Base-by-base conservation (phyloP, 2,329 filamentous ascomycete species). In the Cladophialophora bantiana region DNA sequence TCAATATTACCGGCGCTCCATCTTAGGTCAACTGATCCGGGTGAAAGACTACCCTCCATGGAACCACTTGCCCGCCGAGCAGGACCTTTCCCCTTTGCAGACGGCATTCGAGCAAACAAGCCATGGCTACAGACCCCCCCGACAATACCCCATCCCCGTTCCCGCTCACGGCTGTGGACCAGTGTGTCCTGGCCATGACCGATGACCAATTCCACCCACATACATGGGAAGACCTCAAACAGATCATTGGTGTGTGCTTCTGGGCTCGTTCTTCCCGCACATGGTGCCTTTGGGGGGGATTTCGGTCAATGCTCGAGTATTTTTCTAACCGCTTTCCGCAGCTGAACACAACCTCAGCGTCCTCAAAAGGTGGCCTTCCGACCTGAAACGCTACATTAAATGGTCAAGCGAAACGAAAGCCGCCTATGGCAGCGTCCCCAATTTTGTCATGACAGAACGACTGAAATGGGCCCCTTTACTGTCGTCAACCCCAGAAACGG, bases 291-390 rank as follows among this genome's bases (percentile, higher is more conserved):
- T 26, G 26, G 26, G 26, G 26, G 26, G 2, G 26, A 2, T 26
- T 26, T 26, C 26, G 26, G 26, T 26, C 26, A 26, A 26, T 26
- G 26, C 26, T 26, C 26, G 2, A 26, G 26, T 26, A 26, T 26
- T 26, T 45, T n/a, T 64, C 57, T 65, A 34, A 59, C 63, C 31
- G 61, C 56, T 66, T 57, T 58, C 57, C 15, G 64, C 71, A 83
- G 78, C 78, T 18, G 78, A 79, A 42, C 85, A 86, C 73, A 80
- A 83, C 66, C 84, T 89, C 63, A 83, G 83, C 67, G 77, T 83
- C 38, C 78, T 89, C 10, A 87, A 85, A 73, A 84, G 87, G 70
- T 83, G 82, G 75, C 87, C 87, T 26, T 86, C 84, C 68, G 83
- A 87, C 70, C 78, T 88, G 15, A 80, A 81, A 74, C 83, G 84